A percentile compares a stretch with the other conserved stretches of the same genome.
phyloP scores from a whole-genome alignment of 495 filamentous ascomycete genomes.

The Podospora pseudopauciseta region DNA sequence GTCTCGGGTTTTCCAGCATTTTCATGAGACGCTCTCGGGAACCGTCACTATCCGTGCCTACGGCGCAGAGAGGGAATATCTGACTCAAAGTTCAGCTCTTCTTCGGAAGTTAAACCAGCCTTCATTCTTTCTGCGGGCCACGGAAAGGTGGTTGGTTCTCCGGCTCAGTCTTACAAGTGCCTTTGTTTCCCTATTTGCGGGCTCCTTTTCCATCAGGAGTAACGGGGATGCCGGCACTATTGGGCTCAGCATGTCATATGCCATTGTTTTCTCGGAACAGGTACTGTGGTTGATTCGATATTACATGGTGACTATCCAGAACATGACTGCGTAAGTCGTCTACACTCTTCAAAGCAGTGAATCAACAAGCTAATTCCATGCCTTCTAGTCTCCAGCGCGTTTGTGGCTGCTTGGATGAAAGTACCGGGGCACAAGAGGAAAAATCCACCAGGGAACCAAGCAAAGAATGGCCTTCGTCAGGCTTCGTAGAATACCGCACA shows the following conservation, averaged over 20 bases:
- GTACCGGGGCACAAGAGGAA: constrained; percentile 10
- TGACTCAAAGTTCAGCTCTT: neutral
- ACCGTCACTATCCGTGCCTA: constrained; percentile 17
- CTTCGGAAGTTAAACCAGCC: constrained; percentile 15
- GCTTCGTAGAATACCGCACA: neutral
- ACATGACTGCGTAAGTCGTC: constrained; percentile 14
- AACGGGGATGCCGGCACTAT: constrained; percentile 58
- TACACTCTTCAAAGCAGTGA: neutral
- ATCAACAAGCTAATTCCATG: constrained; percentile 9
- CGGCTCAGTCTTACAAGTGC: constrained; percentile 56
- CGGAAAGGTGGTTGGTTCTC: constrained; percentile 68
- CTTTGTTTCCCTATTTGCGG: constrained; percentile 73
- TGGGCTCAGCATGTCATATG: constrained; percentile 81
- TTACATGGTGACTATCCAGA: constrained; percentile 44
- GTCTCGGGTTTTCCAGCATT: constrained; percentile 14
- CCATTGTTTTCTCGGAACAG: constrained; percentile 54
- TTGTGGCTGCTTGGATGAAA: constrained; percentile 11
- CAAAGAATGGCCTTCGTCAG: constrained; percentile 13
- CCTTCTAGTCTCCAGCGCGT: constrained; percentile 9
- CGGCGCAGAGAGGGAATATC: constrained; percentile 12
- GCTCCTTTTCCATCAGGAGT: constrained; percentile 58
- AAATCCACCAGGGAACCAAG: constrained; percentile 6
- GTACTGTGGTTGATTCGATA: constrained; percentile 46
- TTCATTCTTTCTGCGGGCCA: constrained; percentile 67
- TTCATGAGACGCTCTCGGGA: constrained; percentile 12